A percentile compares a stretch with the other conserved stretches of the same genome.
Evolutionary conservation across 345 rosid species (phyloP).

Genomic region (Euphorbia tirucalli): DNA sequence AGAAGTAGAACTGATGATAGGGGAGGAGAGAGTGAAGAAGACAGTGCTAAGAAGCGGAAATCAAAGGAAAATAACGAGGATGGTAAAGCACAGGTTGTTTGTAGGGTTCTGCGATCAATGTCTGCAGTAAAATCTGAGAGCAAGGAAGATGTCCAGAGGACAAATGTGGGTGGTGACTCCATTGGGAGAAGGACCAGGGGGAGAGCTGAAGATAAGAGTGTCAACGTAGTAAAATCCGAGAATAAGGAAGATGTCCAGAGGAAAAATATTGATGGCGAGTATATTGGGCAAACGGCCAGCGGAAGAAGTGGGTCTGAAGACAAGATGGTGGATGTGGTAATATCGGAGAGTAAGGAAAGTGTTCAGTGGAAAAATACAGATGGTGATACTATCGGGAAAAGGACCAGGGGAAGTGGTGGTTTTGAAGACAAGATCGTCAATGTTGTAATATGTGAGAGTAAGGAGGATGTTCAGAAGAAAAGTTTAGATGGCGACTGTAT

Average conservation of each 20-base stretch:
- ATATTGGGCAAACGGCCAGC: conserved; percentile 7
- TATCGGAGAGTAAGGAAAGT: neutral
- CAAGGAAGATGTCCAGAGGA: conserved; percentile 8
- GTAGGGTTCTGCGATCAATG: conserved; percentile 51
- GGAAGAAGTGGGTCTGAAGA: conserved; percentile 11
- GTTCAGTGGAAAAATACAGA: neutral
- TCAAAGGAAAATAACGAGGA: conserved; percentile 16
- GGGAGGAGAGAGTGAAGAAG: conserved; percentile 24
- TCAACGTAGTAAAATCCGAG: no score
- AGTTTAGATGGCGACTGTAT: neutral
- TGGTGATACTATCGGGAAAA: neutral
- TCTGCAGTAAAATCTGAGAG: conserved; percentile 24
- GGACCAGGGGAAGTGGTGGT: neutral
- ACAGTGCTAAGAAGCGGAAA: conserved; percentile 24
- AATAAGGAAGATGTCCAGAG: conserved; percentile 11
- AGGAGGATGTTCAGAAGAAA: neutral
- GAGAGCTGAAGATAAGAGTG: neutral
- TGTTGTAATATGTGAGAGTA: neutral
- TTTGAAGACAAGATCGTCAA: conserved; percentile 16
- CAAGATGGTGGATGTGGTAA: conserved; percentile 12
- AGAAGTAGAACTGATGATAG: conserved; percentile 19
- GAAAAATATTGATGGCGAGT: neutral
- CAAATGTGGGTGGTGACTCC: neutral
- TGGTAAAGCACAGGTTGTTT: conserved; percentile 23
- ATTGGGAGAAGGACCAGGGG: conserved; percentile 11